Conservation (phyloP, 1,284 basidiomycete species). For the Austropuccinia psidii region DNA sequence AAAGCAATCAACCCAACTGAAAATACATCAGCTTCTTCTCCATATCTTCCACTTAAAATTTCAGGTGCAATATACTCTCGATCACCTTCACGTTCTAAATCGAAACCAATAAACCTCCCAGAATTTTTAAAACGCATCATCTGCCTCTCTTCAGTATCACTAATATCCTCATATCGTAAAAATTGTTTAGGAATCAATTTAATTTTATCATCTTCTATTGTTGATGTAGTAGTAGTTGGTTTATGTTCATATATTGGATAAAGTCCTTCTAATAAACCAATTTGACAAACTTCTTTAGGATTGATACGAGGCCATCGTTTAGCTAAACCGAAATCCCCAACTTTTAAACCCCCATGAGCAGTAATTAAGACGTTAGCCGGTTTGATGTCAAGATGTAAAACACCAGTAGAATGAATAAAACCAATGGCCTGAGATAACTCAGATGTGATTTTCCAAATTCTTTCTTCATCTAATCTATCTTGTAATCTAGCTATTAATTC, state of each 20-base stretch:
- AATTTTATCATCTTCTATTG: conserved; percentile 1
- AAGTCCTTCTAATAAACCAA: conserved; percentile 1
- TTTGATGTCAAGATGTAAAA: conserved; percentile 96
- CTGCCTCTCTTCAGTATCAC: conserved; percentile 49
- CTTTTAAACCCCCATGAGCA: conserved; percentile 80
- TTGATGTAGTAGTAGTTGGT: conserved; percentile 1
- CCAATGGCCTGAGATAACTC: conserved; percentile 71
- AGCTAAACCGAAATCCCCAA: conserved; percentile 98
- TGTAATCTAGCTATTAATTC: conserved; percentile 82
- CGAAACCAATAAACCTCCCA: conserved; percentile 50
- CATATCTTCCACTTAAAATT: conserved; percentile 81
- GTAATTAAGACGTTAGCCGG: conserved; percentile 96
- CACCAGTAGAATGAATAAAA: conserved; percentile 78
- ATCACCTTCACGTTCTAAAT: conserved; percentile 91
- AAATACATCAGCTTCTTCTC: conserved; percentile 92
- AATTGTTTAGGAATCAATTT: conserved; percentile 9
- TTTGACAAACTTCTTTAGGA: conserved; percentile 8
- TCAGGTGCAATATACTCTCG: conserved; percentile 98
- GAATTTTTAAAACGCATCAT: conserved; percentile 57
- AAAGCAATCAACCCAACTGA: conserved; percentile 95
- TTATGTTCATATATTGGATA: conserved; percentile 12
- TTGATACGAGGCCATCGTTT: conserved; percentile 47
- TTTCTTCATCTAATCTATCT: conserved; percentile 77
- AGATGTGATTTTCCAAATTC: conserved; percentile 92
- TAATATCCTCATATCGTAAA: conserved; percentile 37